These are phyloP conservation scores for Prunus dulcis DNA, from an alignment of 306 rosid genomes.

Conservation along the genomic window DNA sequence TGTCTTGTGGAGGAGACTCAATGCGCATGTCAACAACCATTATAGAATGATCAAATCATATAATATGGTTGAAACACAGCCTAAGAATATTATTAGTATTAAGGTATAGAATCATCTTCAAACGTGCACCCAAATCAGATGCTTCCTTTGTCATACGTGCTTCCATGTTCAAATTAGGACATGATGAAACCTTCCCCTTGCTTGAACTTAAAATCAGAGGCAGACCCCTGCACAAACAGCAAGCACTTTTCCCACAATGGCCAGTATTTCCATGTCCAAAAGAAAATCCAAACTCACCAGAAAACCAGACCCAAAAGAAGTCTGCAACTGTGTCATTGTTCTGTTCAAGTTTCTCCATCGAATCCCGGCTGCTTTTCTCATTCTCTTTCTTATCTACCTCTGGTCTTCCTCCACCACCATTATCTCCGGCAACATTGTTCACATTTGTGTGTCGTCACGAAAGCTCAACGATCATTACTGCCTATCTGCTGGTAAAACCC, in stretches of 20 bases:
- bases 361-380: conserved; percentile 41
- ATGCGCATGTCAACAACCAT: too few relatives aligned
- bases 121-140: conserved; percentile 35
- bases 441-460: conserved; percentile 64
- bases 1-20: background rate
- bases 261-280: conserved; percentile 36
- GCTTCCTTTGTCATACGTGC: conserved; percentile 36
- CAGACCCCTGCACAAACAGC: conserved; percentile 9
- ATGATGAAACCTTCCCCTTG: background rate
- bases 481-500: conserved; percentile 58
- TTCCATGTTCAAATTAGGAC: conserved; percentile 37
- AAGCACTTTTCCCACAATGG: conserved; percentile 35
- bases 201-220: conserved; percentile 24
- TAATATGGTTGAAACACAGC: too few relatives aligned
- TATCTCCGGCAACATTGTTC: conserved; percentile 60
- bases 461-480: conserved; percentile 62
- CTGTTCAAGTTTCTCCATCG: conserved; percentile 27
- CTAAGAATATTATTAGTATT: background rate
- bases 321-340: conserved; percentile 2
- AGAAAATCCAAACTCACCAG: conserved; percentile 41
- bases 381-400: conserved; percentile 48
- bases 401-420: conserved; percentile 66
- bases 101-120: background rate
- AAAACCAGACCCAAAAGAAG: conserved; percentile 24
- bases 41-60: too few relatives aligned